Base-by-base conservation (phyloP, 2,329 filamentous ascomycete species). In the Cytospora piceae region DNA sequence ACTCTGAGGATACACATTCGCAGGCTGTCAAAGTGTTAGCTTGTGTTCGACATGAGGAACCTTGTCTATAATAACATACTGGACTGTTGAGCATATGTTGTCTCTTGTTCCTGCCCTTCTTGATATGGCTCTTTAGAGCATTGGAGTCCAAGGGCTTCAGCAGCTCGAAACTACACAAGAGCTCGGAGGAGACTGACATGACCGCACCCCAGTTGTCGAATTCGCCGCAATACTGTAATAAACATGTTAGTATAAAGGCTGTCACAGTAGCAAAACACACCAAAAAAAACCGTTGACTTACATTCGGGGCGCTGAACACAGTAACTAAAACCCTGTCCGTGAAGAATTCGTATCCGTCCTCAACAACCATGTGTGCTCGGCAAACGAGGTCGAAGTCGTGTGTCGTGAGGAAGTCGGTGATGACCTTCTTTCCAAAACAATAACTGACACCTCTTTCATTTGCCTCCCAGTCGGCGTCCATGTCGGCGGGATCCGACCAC, bases 161-260 rank as follows among this genome's bases (percentile, higher is more conserved):
- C 20, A 99, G 84, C 79, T 99, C 95, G 74, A 99, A 99, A 76
- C 94, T 97, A 80, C 95, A 99, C 1, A 99, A 86, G 61, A 99
- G 80, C 77, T 98, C 95, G 17, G 87, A 87, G 1, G 93, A 97
- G 27, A 99, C 95, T 2, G 94, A 97, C 95, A 99, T 99, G 71
- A 98, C 94, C 17, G 95, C 95, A 24, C 95, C 95, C 93, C 95
- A 98, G 70, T 99, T 99, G 76, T 99, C 95, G 71, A 99, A 99
- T 77, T 99, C 95, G 71, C 95, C 95, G 73, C 95, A 99, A 75
- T 99, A 98, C 92, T 96, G 70, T 46, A 42, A 15, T 51, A 27
- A 66, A 72, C 71, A 37, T 12, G 32, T 68, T 70, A 77, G 75
- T 70, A 73, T 63, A 32, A 49, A 29, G 15, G 31, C 17, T 27